phyloP scores from a whole-genome alignment of 78 protist species.

The Salpingoeca rosetta region DNA sequence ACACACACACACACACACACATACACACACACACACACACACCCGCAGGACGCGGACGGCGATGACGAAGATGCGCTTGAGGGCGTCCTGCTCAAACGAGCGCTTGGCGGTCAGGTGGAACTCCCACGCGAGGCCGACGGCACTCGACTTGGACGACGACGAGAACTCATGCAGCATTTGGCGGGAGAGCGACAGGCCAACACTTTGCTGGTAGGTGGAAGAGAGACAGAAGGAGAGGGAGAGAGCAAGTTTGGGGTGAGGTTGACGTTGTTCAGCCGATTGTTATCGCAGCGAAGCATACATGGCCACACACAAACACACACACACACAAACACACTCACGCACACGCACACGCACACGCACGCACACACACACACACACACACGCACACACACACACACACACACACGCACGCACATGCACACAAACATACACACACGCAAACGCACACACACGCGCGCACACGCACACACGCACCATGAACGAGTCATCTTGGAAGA shows the following conservation, averaged over 20 bases:
- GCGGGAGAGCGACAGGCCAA: too few relatives aligned
- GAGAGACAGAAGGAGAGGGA: too few relatives aligned
- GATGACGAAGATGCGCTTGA: neutral
- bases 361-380: neutral
- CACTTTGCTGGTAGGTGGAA: too few relatives aligned
- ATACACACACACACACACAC: neutral
- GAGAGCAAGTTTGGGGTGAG: too few relatives aligned
- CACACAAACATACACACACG: too few relatives aligned
- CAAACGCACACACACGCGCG: too few relatives aligned
- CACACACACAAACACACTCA: neutral
- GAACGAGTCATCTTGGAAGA: too few relatives aligned
- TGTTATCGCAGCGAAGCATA: neutral
- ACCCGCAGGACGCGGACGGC: neutral
- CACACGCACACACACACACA: neutral
- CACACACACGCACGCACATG: neutral
- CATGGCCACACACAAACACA: neutral
- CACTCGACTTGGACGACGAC: too few relatives aligned
- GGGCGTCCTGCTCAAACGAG: neutral
- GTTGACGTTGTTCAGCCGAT: neutral
- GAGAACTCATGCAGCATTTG: too few relatives aligned
- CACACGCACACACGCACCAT: too few relatives aligned
- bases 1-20: neutral
- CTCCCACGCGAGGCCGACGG: too few relatives aligned
- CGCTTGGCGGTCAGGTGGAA: neutral
- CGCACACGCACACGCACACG: neutral